Evolutionary conservation across 139 green algal species (phyloP).

Genomic region (Closterium sp.): DNA sequence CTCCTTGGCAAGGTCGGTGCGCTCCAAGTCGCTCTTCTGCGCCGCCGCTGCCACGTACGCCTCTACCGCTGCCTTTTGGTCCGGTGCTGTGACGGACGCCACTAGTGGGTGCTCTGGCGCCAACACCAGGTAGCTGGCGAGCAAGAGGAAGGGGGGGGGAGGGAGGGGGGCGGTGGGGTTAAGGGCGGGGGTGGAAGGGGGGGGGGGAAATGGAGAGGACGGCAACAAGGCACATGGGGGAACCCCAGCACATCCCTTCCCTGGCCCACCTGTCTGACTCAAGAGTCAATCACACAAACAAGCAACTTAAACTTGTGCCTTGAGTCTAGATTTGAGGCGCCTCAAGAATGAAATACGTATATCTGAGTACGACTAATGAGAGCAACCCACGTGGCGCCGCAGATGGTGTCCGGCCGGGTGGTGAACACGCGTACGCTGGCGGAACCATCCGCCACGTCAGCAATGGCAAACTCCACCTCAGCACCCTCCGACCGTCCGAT

Average conservation of each 20-base stretch:
- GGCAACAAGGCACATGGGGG: background rate
- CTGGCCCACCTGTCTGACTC: too few relatives aligned
- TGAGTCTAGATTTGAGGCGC: too few relatives aligned
- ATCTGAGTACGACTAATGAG: background rate
- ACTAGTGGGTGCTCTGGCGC: constrained; percentile 91
- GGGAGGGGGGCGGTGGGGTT: background rate
- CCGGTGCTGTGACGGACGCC: constrained; percentile 51
- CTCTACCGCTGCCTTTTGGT: constrained; percentile 46
- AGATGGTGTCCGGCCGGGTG: constrained; percentile 91
- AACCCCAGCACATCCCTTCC: background rate
- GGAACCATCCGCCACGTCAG: background rate
- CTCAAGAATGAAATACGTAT: too few relatives aligned
- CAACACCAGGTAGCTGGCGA: constrained; percentile 85
- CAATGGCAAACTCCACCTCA: constrained; percentile 51
- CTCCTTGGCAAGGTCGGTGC: constrained; percentile 86
- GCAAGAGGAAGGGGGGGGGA: background rate
- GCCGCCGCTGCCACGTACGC: constrained; percentile 76
- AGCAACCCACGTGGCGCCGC: constrained; percentile 75
- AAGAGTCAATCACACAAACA: background rate
- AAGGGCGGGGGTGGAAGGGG: background rate
- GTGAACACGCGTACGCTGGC: constrained; percentile 49
- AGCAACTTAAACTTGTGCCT: background rate
- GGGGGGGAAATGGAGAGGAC: background rate
- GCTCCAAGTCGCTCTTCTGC: constrained; percentile 88
- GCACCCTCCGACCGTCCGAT: constrained; percentile 87